These are phyloP conservation scores for Termitomyces sp. DNA, from an alignment of 768 basidiomycete genomes.

Conservation along the genomic window DNA sequence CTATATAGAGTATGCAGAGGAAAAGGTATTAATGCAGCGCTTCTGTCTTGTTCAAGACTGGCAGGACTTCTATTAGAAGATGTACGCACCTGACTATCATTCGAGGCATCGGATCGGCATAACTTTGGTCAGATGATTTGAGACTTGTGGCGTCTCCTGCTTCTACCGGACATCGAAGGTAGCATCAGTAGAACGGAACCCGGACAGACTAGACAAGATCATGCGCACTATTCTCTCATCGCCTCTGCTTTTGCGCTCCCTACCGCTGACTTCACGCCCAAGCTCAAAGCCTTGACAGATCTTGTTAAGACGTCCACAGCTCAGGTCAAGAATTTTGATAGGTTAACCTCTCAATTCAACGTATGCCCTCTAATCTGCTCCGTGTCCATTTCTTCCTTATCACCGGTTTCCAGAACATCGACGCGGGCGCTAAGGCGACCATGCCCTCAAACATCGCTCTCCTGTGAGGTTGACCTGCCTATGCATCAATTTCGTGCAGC, in stretches of 20 bases:
- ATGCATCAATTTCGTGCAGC: background rate
- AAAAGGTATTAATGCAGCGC: no score
- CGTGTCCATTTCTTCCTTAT: no score
- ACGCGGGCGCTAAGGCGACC: background rate
- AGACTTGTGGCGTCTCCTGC: no score
- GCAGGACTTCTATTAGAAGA: no score
- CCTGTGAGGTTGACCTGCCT: background rate
- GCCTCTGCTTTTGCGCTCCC: background rate
- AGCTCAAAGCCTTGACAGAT: background rate
- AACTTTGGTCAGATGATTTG: no score
- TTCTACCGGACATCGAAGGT: no score
- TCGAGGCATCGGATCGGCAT: no score
- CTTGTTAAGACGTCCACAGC: background rate
- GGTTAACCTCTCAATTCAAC: background rate
- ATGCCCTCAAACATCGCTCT: background rate
- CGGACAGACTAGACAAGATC: no score
- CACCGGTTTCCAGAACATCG: background rate
- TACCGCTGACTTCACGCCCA: background rate
- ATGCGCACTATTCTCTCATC: background rate
- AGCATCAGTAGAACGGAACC: no score
- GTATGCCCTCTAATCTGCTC: background rate
- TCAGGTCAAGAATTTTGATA: background rate
- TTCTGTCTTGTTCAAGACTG: no score
- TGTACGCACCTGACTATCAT: no score
- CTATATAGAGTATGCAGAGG: no score